Evolutionary conservation across 495 filamentous ascomycete genomes (phyloP).

Genomic region (Acidiella bohemica): DNA sequence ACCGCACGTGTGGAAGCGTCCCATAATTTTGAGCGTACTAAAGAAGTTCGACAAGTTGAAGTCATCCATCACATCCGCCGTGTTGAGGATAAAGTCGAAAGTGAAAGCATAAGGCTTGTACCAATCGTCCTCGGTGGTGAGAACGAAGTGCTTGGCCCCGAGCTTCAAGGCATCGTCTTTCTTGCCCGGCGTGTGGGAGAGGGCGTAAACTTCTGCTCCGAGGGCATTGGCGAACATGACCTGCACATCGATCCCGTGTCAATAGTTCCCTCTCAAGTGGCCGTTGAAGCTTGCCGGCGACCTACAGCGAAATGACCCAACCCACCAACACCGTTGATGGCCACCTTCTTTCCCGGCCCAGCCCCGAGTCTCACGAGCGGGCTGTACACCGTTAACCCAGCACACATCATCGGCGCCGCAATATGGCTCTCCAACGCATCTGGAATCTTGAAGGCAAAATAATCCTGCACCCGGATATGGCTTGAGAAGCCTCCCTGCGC

Average conservation of each 20-base stretch:
- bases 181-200: constrained; percentile 29
- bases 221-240: constrained; percentile 28
- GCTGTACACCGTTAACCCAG: constrained; percentile 67
- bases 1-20: constrained; percentile 65
- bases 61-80: constrained; percentile 49
- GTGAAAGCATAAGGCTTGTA: constrained; percentile 18
- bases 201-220: constrained; percentile 29
- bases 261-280: too few relatives aligned
- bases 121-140: neutral
- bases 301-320: constrained; percentile 27
- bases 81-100: constrained; percentile 62
- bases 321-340: constrained; percentile 21
- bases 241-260: too few relatives aligned
- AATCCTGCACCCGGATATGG: constrained; percentile 62
- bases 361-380: constrained; percentile 60
- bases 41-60: constrained; percentile 59
- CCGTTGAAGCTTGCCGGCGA: too few relatives aligned
- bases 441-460: constrained; percentile 72
- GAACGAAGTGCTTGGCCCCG: neutral
- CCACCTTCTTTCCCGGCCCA: constrained; percentile 65
- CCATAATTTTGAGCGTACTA: constrained; percentile 65
- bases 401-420: constrained; percentile 85
- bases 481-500: constrained; percentile 52
- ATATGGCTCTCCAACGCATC: constrained; percentile 51
- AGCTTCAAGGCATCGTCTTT: constrained; percentile 26